Conservation (phyloP, 805 yeast genomes). For the Ogataea pini region DNA sequence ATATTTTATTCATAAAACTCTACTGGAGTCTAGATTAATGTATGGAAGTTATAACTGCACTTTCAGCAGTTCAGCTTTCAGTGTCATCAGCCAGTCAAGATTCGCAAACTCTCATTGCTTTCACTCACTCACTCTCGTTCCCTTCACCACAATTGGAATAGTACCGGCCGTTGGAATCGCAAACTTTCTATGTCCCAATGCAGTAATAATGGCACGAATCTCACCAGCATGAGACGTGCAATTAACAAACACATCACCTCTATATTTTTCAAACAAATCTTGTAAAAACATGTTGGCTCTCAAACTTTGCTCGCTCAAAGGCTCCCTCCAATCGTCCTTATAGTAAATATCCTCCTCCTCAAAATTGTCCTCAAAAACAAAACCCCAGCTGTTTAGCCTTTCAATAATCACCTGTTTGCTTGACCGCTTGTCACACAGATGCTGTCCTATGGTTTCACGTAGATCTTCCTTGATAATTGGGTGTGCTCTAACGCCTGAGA, state of each 20-base stretch:
- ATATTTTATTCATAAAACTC: too few species aligned
- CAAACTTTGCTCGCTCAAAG: constrained; percentile 47
- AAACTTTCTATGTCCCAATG: constrained; percentile 54
- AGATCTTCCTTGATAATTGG: constrained; percentile 46
- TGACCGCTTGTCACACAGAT: constrained; percentile 61
- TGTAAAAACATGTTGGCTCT: constrained; percentile 50
- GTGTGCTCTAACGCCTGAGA: constrained; percentile 16
- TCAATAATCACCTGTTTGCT: constrained; percentile 38
- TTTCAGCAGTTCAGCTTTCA: background rate
- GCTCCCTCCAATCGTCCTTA: constrained; percentile 48
- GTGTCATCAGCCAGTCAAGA: too few species aligned
- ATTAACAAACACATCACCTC: constrained; percentile 40
- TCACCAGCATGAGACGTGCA: constrained; percentile 65
- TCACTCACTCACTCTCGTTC: too few species aligned
- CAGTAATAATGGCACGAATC: constrained; percentile 52
- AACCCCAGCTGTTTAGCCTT: constrained; percentile 44
- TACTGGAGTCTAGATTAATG: too few species aligned
- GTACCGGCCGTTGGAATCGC: constrained; percentile 67
- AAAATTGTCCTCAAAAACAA: constrained; percentile 45
- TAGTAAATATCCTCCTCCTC: constrained; percentile 52
- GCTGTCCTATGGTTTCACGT: constrained; percentile 62
- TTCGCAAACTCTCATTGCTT: too few species aligned
- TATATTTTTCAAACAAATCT: constrained; percentile 38
- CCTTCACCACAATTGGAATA: constrained; percentile 59
- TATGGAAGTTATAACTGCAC: too few species aligned